These are phyloP conservation scores for Phyllosticta ampelicida DNA, from an alignment of 2,329 filamentous ascomycete species.

Conservation along the genomic window DNA sequence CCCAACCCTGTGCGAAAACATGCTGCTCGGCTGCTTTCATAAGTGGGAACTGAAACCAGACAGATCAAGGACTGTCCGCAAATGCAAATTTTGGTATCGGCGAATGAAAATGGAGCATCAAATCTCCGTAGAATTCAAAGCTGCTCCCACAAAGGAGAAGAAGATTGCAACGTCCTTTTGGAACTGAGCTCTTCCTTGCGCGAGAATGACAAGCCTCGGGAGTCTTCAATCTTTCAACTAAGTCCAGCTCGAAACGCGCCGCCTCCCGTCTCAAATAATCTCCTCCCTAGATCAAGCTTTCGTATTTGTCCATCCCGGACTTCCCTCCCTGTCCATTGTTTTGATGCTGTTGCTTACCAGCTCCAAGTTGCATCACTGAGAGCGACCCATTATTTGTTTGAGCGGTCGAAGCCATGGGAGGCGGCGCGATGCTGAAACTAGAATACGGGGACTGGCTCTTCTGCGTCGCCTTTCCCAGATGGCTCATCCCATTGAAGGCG, in stretches of 20 bases:
- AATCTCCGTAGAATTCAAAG: neutral
- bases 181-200: neutral
- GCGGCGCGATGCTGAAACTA: conserved; percentile 29
- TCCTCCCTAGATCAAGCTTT: conserved; percentile 47
- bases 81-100: neutral
- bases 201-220: neutral
- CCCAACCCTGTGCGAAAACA: neutral
- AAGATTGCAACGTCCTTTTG: neutral
- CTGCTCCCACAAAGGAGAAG: neutral
- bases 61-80: neutral
- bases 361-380: conserved; percentile 12
- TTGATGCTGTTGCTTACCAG: conserved; percentile 13
- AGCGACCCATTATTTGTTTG: neutral
- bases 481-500: neutral
- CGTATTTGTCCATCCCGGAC: conserved; percentile 55
- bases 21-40: neutral
- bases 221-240: neutral
- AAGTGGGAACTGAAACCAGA: neutral
- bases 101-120: neutral
- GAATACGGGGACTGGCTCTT: conserved; percentile 20
- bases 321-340: conserved; percentile 25
- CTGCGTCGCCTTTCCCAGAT: conserved; percentile 2
- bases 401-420: conserved; percentile 14
- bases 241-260: neutral
- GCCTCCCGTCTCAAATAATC: neutral